Evolutionary conservation across 164 flowering plant genomes (phyloP).

Genomic region (Brasenia schreberi): DNA sequence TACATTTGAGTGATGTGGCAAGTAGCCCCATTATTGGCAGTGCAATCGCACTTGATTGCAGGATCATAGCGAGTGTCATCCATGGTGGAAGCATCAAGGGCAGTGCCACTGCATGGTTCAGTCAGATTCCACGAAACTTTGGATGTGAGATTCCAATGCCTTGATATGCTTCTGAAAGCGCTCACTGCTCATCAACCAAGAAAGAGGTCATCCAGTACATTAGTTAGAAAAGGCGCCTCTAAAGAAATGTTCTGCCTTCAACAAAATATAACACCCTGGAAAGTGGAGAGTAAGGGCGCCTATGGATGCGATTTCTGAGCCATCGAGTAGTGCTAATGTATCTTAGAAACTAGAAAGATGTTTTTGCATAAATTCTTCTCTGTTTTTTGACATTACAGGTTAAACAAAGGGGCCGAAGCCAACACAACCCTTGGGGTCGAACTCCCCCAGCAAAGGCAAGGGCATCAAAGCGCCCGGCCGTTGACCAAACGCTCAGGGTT

Average conservation of each 20-base stretch:
- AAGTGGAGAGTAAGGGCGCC: no score
- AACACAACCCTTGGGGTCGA: no score
- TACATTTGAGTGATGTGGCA: slow-evolving; percentile 15
- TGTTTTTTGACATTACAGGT: no score
- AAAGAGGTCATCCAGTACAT: neutral
- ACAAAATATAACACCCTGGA: no score
- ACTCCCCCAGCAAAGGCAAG: no score
- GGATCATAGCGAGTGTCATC: slow-evolving; percentile 5
- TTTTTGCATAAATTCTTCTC: neutral
- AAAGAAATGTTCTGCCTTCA: no score
- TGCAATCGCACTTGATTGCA: slow-evolving; percentile 10
- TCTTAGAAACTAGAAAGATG: neutral
- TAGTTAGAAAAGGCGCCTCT: no score
- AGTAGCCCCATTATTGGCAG: slow-evolving; percentile 1
- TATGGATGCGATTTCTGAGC: no score
- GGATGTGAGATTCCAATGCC: slow-evolving; percentile 3
- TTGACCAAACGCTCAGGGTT: no score
- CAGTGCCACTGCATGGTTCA: slow-evolving; percentile 12
- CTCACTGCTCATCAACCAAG: slow-evolving; percentile 1
- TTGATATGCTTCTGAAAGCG: slow-evolving; percentile 6
- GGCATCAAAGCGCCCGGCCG: no score
- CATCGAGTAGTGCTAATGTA: no score
- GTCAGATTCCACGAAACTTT: slow-evolving; percentile 11
- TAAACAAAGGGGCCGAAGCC: no score
- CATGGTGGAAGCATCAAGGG: slow-evolving; percentile 4